Base-by-base conservation (phyloP, 2,329 filamentous ascomycete species). In the Aspergillus arachidicola region DNA sequence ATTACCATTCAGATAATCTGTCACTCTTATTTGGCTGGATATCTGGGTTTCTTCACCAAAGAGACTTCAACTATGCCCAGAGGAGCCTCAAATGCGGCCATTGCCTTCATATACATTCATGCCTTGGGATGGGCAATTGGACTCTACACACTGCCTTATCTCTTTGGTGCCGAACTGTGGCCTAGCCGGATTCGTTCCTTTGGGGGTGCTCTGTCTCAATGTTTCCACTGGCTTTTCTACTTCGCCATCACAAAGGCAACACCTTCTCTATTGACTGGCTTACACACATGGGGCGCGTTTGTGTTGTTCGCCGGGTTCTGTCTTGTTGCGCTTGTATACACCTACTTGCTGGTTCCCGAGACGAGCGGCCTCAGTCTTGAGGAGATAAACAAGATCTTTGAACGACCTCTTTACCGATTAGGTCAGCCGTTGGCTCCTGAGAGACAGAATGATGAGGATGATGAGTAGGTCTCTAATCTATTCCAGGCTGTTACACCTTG, bases 91-190 rank as follows among this genome's bases (percentile, higher is more conserved):
- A 64, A 80, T 54, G 79, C 69, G 1, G 81, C 80, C 4, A 73
- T 83, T 10, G 80, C 78, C 7, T 74, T 83, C 6, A 74, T 83
- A 16, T 83, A 80, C 53, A 67, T 82, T 19, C 81, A 83, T 58
- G 79, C 72, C 0, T 81, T 83, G 60, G 81, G 81, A 6, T 83
- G 79, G 59, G 73, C 75, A 6, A 70, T 77, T 23, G 76, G 75
- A 70, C 69, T 64, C 59, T 71, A 28, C 43, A 72, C 76, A 30
- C 72, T 83, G 0, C 81, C 81, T 0, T 83, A 82, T 58, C 71
- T 83, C 6, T 82, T 83, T 58, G 78, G 76, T 9, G 75, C 72
- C 6, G 80, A 83, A 63, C 64, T 83, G 0, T 83, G 79, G 79
- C 80, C 81, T 2, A 82, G 81, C 61, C 74, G 74, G 3, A 75